These are phyloP conservation scores for Plasmodium berghei DNA, from an alignment of 169 alveolate genomes.

Conservation along the genomic window DNA sequence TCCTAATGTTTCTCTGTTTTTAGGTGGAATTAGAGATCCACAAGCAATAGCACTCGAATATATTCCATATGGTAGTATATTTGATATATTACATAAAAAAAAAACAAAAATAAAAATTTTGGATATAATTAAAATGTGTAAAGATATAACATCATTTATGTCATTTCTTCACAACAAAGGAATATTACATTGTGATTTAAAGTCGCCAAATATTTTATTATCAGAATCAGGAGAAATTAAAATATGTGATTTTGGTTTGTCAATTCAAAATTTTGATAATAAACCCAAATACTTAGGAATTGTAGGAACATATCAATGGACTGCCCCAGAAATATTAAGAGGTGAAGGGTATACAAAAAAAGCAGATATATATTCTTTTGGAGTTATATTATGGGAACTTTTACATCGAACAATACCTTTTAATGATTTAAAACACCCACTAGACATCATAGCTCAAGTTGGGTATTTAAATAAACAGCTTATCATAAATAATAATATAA, in stretches of 20 bases:
- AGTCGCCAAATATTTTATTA: constrained; percentile 87
- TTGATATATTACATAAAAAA: constrained; percentile 81
- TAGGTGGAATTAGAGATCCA: constrained; percentile 85
- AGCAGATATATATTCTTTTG: constrained; percentile 89
- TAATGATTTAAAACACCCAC: constrained; percentile 77
- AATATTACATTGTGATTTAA: constrained; percentile 88
- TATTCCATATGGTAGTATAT: constrained; percentile 84
- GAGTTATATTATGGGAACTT: constrained; percentile 90
- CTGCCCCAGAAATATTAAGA: constrained; percentile 88
- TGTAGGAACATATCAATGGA: constrained; percentile 88
- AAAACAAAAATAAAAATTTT: constrained; percentile 77
- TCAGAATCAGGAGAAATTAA: constrained; percentile 89
- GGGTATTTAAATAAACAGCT: constrained; percentile 76
- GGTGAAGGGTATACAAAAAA: constrained; percentile 87
- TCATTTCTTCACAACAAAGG: constrained; percentile 88
- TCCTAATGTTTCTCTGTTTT: constrained; percentile 86
- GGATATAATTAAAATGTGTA: constrained; percentile 82
- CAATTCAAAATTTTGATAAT: constrained; percentile 78
- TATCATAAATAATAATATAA: constrained; percentile 9
- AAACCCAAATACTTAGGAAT: constrained; percentile 79
- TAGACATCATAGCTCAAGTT: constrained; percentile 79
- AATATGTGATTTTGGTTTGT: constrained; percentile 91
- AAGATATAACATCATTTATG: constrained; percentile 87
- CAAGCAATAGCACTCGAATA: constrained; percentile 83
- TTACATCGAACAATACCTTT: constrained; percentile 85